Evolutionary conservation across 345 rosid genomes (phyloP).

Genomic region (Fremontodendron californicum): DNA sequence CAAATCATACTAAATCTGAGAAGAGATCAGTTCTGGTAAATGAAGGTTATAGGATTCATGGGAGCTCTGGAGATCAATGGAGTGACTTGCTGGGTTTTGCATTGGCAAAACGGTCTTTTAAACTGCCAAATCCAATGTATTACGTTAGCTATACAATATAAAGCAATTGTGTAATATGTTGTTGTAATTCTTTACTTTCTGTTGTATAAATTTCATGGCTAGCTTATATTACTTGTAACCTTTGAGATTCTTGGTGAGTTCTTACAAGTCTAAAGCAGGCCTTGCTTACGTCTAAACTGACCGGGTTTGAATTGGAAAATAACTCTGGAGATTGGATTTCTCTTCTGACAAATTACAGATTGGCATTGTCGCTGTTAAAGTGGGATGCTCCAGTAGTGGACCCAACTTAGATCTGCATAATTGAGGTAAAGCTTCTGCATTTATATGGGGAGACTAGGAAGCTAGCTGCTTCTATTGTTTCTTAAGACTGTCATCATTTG

Average conservation of each 20-base stretch:
- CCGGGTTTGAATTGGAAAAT: background rate
- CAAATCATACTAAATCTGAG: no score
- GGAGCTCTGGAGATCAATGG: slow-evolving; percentile 92
- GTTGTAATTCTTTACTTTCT: slow-evolving; percentile 1
- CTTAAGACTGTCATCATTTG: no score
- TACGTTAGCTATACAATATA: slow-evolving; percentile 35
- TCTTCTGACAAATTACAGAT: background rate
- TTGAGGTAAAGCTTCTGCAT: background rate
- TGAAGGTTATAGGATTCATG: slow-evolving; percentile 35
- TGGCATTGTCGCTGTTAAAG: background rate
- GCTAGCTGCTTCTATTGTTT: background rate
- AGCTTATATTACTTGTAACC: background rate
- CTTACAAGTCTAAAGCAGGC: background rate
- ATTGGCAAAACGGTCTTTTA: slow-evolving; percentile 54
- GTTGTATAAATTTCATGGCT: background rate
- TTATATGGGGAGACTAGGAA: background rate
- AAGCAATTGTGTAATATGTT: background rate
- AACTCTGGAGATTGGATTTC: background rate
- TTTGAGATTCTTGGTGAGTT: background rate
- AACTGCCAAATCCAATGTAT: slow-evolving; percentile 84
- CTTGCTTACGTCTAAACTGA: background rate
- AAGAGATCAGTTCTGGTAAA: slow-evolving; percentile 47
- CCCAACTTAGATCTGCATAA: background rate
- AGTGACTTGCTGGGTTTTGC: slow-evolving; percentile 79
- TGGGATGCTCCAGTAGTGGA: background rate